A percentile compares a stretch with the other conserved stretches of the same genome.
phyloP scores from a whole-genome alignment of 225 moss, liverwort and hornwort genomes.

The Bryoerythrophyllum caledonicum region DNA sequence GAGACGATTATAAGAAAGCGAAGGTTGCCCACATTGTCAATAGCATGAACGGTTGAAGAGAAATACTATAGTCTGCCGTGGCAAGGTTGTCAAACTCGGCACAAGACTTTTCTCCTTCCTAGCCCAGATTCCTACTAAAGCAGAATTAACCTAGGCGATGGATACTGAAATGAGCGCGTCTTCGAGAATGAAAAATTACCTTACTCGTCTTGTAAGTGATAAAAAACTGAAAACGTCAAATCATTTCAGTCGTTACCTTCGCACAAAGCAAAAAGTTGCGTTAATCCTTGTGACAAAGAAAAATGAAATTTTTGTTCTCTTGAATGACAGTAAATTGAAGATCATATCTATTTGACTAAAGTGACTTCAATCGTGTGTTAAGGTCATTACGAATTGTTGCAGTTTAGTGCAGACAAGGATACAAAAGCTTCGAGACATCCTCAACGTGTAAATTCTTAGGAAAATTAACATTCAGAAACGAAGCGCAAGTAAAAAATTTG shows the following conservation, averaged over 20 bases:
- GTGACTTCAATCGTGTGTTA: not conserved
- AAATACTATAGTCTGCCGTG: not conserved
- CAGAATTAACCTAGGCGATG: not conserved
- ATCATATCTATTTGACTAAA: too few species aligned
- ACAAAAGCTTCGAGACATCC: not conserved
- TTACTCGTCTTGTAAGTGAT: conserved; percentile 9
- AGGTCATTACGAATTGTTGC: not conserved
- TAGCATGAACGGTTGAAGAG: conserved; percentile 24
- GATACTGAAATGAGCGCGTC: not conserved
- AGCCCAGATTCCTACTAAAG: not conserved
- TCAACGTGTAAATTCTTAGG: not conserved
- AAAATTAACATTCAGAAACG: not conserved
- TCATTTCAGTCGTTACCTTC: not conserved
- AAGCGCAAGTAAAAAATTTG: too few species aligned
- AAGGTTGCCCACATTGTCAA: conserved; percentile 47
- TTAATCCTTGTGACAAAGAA: too few species aligned
- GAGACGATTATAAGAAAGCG: conserved; percentile 65
- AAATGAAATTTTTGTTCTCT: too few species aligned
- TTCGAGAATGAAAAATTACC: not conserved
- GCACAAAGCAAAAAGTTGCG: not conserved
- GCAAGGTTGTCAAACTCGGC: not conserved
- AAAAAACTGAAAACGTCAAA: not conserved
- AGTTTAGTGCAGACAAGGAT: not conserved
- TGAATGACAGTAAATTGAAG: too few species aligned
- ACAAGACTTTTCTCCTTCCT: conserved; percentile 4